Percentiles rank a stretch among this genome's conserved stretches.
Evolutionary conservation across 306 rosid species (phyloP).

Genomic region (Lathyrus oleraceus): DNA sequence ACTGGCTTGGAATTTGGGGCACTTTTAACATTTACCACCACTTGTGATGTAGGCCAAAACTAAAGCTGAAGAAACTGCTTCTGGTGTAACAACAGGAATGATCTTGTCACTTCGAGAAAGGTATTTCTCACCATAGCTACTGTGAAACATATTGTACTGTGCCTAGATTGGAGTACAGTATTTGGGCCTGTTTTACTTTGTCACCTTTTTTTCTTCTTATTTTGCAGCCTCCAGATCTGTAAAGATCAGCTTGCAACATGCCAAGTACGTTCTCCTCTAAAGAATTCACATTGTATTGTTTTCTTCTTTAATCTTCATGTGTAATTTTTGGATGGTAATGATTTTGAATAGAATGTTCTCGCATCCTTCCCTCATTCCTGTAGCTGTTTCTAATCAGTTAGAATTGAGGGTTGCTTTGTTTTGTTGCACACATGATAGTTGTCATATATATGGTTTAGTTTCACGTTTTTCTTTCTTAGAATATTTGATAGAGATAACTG

Average conservation of each 20-base stretch:
- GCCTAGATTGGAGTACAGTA: conserved; percentile 9
- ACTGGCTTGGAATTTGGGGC: no score
- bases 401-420: conserved; percentile 18
- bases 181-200: conserved; percentile 8
- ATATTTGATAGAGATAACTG: conserved; percentile 18
- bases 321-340: conserved; percentile 20
- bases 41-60: conserved; percentile 53
- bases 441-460: conserved; percentile 29
- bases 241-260: conserved; percentile 75
- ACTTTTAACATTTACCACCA: not conserved
- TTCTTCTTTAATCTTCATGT: conserved; percentile 12
- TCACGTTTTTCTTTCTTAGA: conserved; percentile 15
- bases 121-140: conserved; percentile 42
- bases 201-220: conserved; percentile 28
- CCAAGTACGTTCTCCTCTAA: conserved; percentile 57
- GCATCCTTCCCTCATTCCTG: conserved; percentile 12
- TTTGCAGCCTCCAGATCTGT: conserved; percentile 75
- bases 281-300: conserved; percentile 16
- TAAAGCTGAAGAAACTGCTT: conserved; percentile 70
- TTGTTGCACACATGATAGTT: conserved; percentile 9
- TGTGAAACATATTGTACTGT: conserved; percentile 8
- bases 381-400: not conserved
- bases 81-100: conserved; percentile 86
- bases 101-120: conserved; percentile 91
- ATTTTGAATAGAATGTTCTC: not conserved